phyloP scores from a whole-genome alignment of 169 alveolate genomes.

The Plasmodium knowlesi region DNA sequence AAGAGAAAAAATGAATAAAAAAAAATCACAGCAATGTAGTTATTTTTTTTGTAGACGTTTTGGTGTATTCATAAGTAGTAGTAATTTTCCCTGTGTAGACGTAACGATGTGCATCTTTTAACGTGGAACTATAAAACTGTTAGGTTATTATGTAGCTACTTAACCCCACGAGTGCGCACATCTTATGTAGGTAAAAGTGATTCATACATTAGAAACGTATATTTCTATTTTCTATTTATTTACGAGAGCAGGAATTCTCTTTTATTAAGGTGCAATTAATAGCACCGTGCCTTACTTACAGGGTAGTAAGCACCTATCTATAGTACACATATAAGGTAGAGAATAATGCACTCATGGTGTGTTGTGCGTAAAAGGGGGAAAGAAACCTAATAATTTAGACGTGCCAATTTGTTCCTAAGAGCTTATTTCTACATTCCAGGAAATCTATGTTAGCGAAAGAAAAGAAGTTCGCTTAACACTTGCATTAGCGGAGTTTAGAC shows the following conservation, averaged over 20 bases:
- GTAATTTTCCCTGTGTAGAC: background rate
- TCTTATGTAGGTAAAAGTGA: background rate
- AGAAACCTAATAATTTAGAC: background rate
- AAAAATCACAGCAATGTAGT: background rate
- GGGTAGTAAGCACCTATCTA: background rate
- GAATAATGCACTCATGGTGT: background rate
- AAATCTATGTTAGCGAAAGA: background rate
- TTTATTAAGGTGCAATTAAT: background rate
- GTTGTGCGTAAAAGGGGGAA: background rate
- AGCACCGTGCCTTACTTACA: background rate
- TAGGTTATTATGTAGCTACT: background rate
- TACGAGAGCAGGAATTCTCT: background rate
- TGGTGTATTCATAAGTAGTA: background rate
- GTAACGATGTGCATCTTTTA: background rate
- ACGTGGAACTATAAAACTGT: background rate
- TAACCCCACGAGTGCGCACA: background rate
- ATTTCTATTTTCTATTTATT: background rate
- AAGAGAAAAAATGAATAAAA: too few relatives aligned
- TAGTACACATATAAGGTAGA: background rate
- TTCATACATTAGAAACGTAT: background rate
- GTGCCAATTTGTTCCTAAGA: background rate
- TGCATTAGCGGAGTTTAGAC: background rate
- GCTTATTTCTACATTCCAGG: background rate
- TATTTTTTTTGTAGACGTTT: background rate
- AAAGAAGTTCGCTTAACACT: background rate